phyloP scores from a whole-genome alignment of 108 stramenopile genomes.

The Pseudonitzschia multistriata region DNA sequence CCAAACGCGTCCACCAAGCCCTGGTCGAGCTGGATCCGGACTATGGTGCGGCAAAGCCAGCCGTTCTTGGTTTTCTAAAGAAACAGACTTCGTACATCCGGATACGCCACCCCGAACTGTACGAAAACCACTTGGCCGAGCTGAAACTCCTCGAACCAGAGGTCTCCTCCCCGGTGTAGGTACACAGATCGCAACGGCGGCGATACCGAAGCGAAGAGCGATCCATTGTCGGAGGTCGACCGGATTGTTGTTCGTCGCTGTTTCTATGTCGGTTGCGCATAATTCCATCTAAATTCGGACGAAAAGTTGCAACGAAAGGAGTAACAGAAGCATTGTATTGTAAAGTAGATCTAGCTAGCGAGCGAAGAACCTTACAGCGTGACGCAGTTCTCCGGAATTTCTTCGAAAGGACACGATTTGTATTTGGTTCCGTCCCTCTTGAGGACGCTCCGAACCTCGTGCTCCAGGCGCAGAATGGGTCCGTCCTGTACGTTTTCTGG shows the following conservation, averaged over 20 bases:
- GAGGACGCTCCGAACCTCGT: constrained; percentile 58
- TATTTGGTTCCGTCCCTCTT: constrained; percentile 63
- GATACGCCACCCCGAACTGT: constrained; percentile 6
- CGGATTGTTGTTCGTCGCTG: too few relatives aligned
- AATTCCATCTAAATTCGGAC: too few relatives aligned
- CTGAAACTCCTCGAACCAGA: background rate
- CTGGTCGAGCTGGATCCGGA: background rate
- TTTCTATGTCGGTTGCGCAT: too few relatives aligned
- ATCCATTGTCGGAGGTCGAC: too few relatives aligned
- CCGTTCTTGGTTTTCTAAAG: background rate
- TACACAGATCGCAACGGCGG: background rate
- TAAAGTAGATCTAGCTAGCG: background rate
- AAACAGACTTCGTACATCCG: constrained; percentile 4
- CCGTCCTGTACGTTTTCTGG: constrained; percentile 51
- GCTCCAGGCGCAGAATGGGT: constrained; percentile 56
- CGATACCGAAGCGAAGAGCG: too few relatives aligned
- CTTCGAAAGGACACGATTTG: constrained; percentile 69
- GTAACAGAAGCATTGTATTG: background rate
- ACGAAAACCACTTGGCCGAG: background rate
- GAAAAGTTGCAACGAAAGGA: too few relatives aligned
- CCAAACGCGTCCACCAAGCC: background rate
- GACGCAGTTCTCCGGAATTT: constrained; percentile 22
- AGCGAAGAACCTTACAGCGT: background rate
- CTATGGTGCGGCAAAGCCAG: background rate
- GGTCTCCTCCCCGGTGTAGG: too few relatives aligned